These are phyloP conservation scores for Fennellomyces sp. DNA, from an alignment of 371 early-diverging fungal species.

Conservation along the genomic window DNA sequence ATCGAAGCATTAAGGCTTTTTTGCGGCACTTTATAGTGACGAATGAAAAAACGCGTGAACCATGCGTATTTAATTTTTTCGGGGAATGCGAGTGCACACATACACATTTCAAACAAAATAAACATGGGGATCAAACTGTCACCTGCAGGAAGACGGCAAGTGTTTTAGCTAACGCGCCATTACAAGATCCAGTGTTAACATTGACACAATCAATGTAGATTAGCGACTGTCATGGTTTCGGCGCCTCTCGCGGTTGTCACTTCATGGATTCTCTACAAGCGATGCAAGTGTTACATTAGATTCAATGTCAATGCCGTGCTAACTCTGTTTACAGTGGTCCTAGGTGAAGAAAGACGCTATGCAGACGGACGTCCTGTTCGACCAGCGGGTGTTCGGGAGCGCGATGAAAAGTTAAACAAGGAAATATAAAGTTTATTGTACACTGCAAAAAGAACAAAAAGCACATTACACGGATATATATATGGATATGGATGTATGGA, in stretches of 20 bases:
- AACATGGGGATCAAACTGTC: slow-evolving; percentile 9
- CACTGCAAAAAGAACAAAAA: no score
- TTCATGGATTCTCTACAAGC: slow-evolving; percentile 49
- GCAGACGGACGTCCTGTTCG: slow-evolving; percentile 41
- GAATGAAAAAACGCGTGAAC: background rate
- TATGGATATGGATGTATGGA: background rate
- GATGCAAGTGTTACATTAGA: slow-evolving; percentile 24
- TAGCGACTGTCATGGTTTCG: slow-evolving; percentile 46
- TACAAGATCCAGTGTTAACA: no score
- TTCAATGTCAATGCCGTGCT: background rate
- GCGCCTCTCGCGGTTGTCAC: slow-evolving; percentile 47
- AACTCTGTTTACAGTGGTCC: slow-evolving; percentile 27
- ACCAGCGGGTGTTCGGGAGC: slow-evolving; percentile 42
- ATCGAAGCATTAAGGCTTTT: no score
- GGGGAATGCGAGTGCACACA: background rate
- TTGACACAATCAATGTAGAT: slow-evolving; percentile 28
- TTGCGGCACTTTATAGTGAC: no score
- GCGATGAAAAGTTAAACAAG: slow-evolving; percentile 15
- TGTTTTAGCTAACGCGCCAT: no score
- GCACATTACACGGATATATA: no score
- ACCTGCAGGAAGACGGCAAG: slow-evolving; percentile 12
- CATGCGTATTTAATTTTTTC: background rate
- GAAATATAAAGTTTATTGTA: background rate
- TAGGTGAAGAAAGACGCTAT: slow-evolving; percentile 44
- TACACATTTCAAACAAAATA: background rate